These are phyloP conservation scores for Colletotrichum simmondsii DNA, from an alignment of 2,329 filamentous ascomycete species.

Conservation along the genomic window DNA sequence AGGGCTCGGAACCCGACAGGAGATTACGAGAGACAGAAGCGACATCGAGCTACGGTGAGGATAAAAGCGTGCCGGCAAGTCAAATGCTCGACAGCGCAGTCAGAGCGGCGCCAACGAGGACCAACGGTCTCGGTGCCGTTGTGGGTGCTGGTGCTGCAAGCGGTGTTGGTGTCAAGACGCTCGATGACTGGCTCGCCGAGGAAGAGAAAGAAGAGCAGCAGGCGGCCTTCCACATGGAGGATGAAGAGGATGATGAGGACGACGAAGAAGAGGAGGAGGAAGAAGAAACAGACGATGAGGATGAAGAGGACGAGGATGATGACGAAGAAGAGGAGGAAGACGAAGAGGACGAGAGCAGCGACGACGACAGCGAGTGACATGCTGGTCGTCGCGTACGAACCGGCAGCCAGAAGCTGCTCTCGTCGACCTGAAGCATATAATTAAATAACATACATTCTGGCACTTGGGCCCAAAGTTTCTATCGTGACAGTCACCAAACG, in stretches of 20 bases:
- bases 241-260: slow-evolving; percentile 62
- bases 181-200: slow-evolving; percentile 94
- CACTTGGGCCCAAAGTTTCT: not conserved
- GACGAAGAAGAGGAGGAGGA: slow-evolving; percentile 64
- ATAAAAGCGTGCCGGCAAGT: slow-evolving; percentile 64
- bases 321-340: slow-evolving; percentile 49
- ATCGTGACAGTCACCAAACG: not conserved
- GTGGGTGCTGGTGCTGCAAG: slow-evolving; percentile 40
- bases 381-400: not conserved
- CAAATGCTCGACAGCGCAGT: slow-evolving; percentile 72
- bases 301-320: slow-evolving; percentile 57
- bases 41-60: slow-evolving; percentile 50
- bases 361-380: slow-evolving; percentile 45
- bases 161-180: slow-evolving; percentile 74
- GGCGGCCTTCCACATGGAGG: slow-evolving; percentile 58
- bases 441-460: not conserved
- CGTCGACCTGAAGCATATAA: not conserved
- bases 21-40: slow-evolving; percentile 72
- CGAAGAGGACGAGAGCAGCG: slow-evolving; percentile 54
- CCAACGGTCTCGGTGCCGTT: slow-evolving; percentile 55
- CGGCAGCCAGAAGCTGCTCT: not conserved
- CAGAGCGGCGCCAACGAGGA: slow-evolving; percentile 50
- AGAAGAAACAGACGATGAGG: slow-evolving; percentile 60
- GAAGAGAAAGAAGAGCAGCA: slow-evolving; percentile 69
- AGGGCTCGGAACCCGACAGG: slow-evolving; percentile 82